Conservation (phyloP, 208 protist species). For the Acanthamoeba healyi region DNA sequence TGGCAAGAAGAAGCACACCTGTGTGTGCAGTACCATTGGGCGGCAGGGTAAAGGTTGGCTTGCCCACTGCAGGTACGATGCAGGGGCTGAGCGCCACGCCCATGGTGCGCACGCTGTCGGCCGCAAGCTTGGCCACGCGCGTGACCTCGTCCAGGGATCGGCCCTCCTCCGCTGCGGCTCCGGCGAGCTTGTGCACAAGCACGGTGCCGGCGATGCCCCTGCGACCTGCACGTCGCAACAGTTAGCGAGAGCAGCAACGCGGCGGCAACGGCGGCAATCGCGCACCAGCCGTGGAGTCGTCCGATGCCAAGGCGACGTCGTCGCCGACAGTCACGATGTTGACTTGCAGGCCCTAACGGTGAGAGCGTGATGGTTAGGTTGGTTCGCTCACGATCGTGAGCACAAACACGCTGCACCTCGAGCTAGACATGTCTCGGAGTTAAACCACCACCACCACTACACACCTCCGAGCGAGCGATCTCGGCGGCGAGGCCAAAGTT, state of each 20-base stretch:
- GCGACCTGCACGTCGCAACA: constrained; percentile 3
- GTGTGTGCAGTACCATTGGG: neutral
- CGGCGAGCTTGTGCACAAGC: constrained; percentile 93
- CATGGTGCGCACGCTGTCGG: constrained; percentile 88
- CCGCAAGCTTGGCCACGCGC: constrained; percentile 84
- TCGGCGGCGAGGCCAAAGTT: constrained; percentile 93
- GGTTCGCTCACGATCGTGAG: neutral
- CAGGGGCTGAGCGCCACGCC: constrained; percentile 91
- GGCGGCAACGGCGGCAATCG: no score
- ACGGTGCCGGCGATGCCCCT: constrained; percentile 92
- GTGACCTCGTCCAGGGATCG: constrained; percentile 87
- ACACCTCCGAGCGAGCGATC: constrained; percentile 62
- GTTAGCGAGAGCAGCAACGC: no score
- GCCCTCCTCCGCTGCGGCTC: constrained; percentile 89
- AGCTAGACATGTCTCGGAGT: no score
- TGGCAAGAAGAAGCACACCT: neutral
- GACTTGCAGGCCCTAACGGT: constrained; percentile 53
- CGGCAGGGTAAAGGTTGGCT: constrained; percentile 38
- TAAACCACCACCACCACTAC: neutral
- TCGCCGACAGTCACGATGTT: constrained; percentile 56
- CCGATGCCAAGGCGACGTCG: constrained; percentile 40
- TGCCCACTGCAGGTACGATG: constrained; percentile 87
- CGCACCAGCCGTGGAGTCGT: constrained; percentile 45
- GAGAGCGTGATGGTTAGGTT: neutral
- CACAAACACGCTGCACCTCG: neutral